phyloP scores from a whole-genome alignment of 2,329 filamentous ascomycete species.

The Penicillium sp. region DNA sequence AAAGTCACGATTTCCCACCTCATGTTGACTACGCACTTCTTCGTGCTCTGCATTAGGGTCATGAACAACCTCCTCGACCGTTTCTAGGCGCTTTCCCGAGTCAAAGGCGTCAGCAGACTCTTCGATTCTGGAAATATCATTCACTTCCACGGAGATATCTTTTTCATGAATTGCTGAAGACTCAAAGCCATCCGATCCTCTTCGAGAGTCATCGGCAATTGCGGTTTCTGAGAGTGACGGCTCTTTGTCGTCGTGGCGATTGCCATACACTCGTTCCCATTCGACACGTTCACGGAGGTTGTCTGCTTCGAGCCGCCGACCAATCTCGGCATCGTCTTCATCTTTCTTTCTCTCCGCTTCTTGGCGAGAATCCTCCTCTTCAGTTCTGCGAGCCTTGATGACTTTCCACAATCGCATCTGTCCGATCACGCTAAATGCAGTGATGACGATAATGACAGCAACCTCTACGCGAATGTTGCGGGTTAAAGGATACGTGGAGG shows the following conservation, averaged over 20 bases:
- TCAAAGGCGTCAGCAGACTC: conserved; percentile 21
- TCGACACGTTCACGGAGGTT: conserved; percentile 44
- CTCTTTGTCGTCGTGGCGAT: conserved; percentile 44
- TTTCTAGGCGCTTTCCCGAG: conserved; percentile 15
- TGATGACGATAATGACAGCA: conserved; percentile 69
- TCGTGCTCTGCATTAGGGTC: not conserved
- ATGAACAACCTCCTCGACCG: conserved; percentile 10
- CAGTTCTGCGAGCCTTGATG: conserved; percentile 53
- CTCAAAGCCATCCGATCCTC: conserved; percentile 15
- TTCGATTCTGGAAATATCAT: conserved; percentile 20
- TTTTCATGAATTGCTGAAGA: conserved; percentile 20
- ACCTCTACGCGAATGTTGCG: conserved; percentile 81
- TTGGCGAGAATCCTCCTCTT: conserved; percentile 44
- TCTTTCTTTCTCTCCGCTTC: conserved; percentile 53
- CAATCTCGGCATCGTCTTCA: conserved; percentile 64
- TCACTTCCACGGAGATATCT: conserved; percentile 20
- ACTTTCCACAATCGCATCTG: conserved; percentile 84
- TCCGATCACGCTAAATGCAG: conserved; percentile 69
- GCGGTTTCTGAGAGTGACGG: conserved; percentile 28
- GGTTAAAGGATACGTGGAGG: conserved; percentile 76
- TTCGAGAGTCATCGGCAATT: conserved; percentile 19
- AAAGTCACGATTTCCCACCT: not conserved
- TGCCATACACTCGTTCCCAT: conserved; percentile 76
- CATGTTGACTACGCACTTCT: not conserved
- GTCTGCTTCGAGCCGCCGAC: conserved; percentile 51